Conservation (phyloP, 805 yeast genomes). For the Nakazawaea ernobii region DNA sequence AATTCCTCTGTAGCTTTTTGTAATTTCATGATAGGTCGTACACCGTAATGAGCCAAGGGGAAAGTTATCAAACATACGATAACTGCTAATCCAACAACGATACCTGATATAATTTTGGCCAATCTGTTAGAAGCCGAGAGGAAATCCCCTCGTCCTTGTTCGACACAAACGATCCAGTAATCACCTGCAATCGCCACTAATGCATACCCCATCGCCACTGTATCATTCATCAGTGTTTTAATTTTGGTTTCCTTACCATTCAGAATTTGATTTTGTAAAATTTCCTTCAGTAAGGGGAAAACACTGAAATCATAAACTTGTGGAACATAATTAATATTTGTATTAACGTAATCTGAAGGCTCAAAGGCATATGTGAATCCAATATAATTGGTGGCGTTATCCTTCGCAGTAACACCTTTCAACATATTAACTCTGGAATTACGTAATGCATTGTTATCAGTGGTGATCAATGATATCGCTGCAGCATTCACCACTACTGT, state of each 20-base stretch:
- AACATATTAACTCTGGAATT: conserved; percentile 22
- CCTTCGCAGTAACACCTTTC: conserved; percentile 16
- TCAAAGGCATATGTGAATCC: conserved; percentile 39
- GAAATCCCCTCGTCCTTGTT: conserved; percentile 55
- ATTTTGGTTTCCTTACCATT: conserved; percentile 38
- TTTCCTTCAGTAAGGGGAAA: conserved; percentile 27
- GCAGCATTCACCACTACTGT: conserved; percentile 51
- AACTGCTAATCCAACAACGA: conserved; percentile 72
- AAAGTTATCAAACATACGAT: conserved; percentile 71
- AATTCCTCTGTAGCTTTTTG: conserved; percentile 79
- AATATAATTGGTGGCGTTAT: conserved; percentile 20
- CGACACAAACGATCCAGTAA: conserved; percentile 71
- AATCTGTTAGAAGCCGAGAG: conserved; percentile 56
- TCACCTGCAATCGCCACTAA: conserved; percentile 36
- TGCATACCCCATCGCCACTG: conserved; percentile 54
- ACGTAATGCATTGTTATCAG: conserved; percentile 36
- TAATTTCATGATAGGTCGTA: conserved; percentile 72
- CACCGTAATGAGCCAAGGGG: conserved; percentile 80
- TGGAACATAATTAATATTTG: conserved; percentile 20
- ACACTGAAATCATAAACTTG: conserved; percentile 14
- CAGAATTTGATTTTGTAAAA: conserved; percentile 24
- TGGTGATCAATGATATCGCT: conserved; percentile 31
- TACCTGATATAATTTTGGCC: conserved; percentile 67
- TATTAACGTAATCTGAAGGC: conserved; percentile 23
- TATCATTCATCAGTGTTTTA: conserved; percentile 26